phyloP scores from a whole-genome alignment of 768 basidiomycete genomes.

The Hericium erinaceus region DNA sequence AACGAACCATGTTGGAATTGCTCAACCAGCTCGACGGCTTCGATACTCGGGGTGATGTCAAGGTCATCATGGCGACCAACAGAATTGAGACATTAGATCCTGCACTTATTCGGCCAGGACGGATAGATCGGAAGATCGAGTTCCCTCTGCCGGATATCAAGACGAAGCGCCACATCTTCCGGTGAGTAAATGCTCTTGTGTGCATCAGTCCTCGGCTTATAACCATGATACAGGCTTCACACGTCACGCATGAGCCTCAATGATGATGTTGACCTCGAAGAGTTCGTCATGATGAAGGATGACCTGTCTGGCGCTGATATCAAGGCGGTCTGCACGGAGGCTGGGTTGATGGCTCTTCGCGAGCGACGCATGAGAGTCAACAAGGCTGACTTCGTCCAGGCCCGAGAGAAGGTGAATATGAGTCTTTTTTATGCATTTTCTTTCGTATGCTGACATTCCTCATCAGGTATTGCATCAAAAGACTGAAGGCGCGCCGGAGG shows the following conservation, averaged over 20 bases:
- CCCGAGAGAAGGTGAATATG: slow-evolving; percentile 78
- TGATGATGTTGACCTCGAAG: slow-evolving; percentile 88
- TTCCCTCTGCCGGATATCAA: slow-evolving; percentile 97
- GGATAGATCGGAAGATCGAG: slow-evolving; percentile 98
- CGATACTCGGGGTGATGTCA: slow-evolving; percentile 97
- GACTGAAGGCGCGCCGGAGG: slow-evolving; percentile 94
- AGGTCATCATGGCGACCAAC: slow-evolving; percentile 99
- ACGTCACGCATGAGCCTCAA: slow-evolving; percentile 90
- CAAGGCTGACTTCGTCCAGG: slow-evolving; percentile 82
- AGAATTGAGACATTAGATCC: slow-evolving; percentile 96
- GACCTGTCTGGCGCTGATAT: slow-evolving; percentile 96
- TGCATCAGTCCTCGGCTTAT: slow-evolving; percentile 5
- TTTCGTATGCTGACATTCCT: slow-evolving; percentile 7
- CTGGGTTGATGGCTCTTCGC: slow-evolving; percentile 89
- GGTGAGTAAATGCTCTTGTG: slow-evolving; percentile 32
- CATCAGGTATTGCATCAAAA: slow-evolving; percentile 82
- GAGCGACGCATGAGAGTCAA: slow-evolving; percentile 93
- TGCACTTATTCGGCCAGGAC: slow-evolving; percentile 94
- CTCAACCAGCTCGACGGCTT: slow-evolving; percentile 99
- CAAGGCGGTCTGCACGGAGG: slow-evolving; percentile 98
- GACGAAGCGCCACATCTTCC: slow-evolving; percentile 98
- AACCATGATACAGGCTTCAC: slow-evolving; percentile 49
- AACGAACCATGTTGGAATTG: slow-evolving; percentile 97
- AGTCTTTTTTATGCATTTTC: slow-evolving; percentile 4
- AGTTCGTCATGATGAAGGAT: slow-evolving; percentile 92